These are phyloP conservation scores for Aspergillus sp. DNA, from an alignment of 2,329 filamentous ascomycete species.

Conservation along the genomic window DNA sequence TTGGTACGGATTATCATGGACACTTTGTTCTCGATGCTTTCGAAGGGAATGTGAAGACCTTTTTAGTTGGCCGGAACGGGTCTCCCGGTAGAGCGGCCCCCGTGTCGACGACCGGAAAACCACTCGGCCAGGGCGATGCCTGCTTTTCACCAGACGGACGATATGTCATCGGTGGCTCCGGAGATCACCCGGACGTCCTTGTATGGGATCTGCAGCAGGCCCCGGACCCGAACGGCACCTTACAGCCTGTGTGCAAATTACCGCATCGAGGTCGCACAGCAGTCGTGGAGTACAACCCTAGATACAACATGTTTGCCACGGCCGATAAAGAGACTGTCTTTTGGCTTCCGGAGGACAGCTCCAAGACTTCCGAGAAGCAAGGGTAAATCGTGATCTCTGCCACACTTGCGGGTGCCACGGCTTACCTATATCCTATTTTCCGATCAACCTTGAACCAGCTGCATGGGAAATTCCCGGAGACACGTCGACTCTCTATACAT, in stretches of 20 bases:
- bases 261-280: constrained; percentile 59
- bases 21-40: constrained; percentile 96
- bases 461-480: not conserved
- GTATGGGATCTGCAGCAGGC: constrained; percentile 77
- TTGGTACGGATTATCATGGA: constrained; percentile 78
- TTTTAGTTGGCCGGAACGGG: constrained; percentile 54
- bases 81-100: constrained; percentile 49
- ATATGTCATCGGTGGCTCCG: constrained; percentile 79
- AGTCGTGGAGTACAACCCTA: constrained; percentile 82
- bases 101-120: constrained; percentile 54
- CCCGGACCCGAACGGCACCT: constrained; percentile 53
- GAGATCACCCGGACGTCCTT: constrained; percentile 65
- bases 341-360: constrained; percentile 66
- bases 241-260: constrained; percentile 40
- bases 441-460: not conserved
- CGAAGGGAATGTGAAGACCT: constrained; percentile 73
- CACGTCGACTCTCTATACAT: not conserved
- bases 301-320: constrained; percentile 87
- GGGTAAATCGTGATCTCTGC: not conserved
- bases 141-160: constrained; percentile 88
- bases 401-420: not conserved
- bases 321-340: constrained; percentile 82
- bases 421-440: not conserved
- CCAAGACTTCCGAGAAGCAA: constrained; percentile 34
- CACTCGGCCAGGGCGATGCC: constrained; percentile 65